These are phyloP conservation scores for Arthrobotrys iridis DNA, from an alignment of 2,329 filamentous ascomycete species.

Conservation along the genomic window DNA sequence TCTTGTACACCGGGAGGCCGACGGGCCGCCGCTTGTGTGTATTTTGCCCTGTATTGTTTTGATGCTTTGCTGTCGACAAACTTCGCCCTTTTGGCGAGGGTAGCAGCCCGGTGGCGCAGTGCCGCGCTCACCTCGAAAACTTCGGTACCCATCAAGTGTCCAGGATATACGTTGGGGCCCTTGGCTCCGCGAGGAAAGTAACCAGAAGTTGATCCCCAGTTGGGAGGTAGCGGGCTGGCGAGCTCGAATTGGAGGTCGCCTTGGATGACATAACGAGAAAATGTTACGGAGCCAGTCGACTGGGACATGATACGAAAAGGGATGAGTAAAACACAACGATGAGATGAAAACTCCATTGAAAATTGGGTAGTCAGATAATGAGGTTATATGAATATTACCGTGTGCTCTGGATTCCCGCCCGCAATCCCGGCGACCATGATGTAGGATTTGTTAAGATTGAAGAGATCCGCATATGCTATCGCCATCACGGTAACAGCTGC, in stretches of 20 bases:
- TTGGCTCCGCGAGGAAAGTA: conserved; percentile 2
- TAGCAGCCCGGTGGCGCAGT: conserved; percentile 68
- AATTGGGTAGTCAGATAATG: conserved; percentile 61
- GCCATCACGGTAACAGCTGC: conserved; percentile 74
- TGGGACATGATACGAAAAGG: conserved; percentile 76
- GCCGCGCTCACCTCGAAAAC: conserved; percentile 73
- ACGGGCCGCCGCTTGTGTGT: conserved; percentile 65
- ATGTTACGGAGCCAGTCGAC: conserved; percentile 73
- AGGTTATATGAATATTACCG: conserved; percentile 64
- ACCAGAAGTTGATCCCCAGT: conserved; percentile 3
- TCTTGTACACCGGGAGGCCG: conserved; percentile 68
- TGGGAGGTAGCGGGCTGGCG: conserved; percentile 72
- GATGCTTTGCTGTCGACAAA: conserved; percentile 67
- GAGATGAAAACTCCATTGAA: conserved; percentile 72
- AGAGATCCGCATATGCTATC: conserved; percentile 69
- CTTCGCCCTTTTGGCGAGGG: conserved; percentile 66
- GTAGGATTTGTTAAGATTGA: conserved; percentile 75
- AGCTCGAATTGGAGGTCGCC: conserved; percentile 81
- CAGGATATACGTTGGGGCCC: conserved; percentile 66
- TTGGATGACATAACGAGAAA: conserved; percentile 76
- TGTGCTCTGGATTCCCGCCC: conserved; percentile 74
- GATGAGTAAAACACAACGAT: conserved; percentile 74
- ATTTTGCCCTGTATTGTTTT: conserved; percentile 68
- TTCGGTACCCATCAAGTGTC: conserved; percentile 72
- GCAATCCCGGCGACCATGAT: conserved; percentile 78